Percentiles rank a stretch among this genome's conserved stretches.
Evolutionary conservation across 2,329 filamentous ascomycete genomes (phyloP).

Genomic region (Fusarium armeniacum): DNA sequence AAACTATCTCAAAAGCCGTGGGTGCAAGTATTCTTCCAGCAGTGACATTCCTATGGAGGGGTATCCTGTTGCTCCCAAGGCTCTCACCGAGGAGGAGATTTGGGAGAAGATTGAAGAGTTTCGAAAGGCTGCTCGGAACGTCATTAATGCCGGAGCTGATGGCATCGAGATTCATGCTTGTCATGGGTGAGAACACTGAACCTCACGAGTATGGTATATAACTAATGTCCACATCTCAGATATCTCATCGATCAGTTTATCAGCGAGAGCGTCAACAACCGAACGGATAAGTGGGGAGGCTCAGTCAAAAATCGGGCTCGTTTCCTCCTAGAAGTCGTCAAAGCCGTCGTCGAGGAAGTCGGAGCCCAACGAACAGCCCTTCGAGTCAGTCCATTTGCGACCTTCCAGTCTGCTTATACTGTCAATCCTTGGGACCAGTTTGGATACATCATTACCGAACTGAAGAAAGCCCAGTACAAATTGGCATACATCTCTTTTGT

Average conservation of each 20-base stretch:
- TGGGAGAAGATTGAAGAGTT: constrained; percentile 72
- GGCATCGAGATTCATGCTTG: constrained; percentile 73
- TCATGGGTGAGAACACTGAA: constrained; percentile 61
- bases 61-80: constrained; percentile 20
- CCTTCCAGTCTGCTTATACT: constrained; percentile 49
- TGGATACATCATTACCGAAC: constrained; percentile 46
- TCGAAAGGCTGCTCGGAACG: constrained; percentile 66
- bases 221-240: fast-evolving
- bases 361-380: constrained; percentile 67
- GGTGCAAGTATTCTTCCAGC: constrained; percentile 50
- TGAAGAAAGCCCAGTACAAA: constrained; percentile 48
- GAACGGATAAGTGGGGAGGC: constrained; percentile 69
- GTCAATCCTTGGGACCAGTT: constrained; percentile 51
- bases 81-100: constrained; percentile 75
- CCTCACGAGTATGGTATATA: fast-evolving
- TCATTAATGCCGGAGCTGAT: constrained; percentile 76
- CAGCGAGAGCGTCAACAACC: constrained; percentile 63
- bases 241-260: constrained; percentile 75
- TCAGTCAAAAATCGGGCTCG: constrained; percentile 67
- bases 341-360: constrained; percentile 58
- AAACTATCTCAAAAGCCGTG: constrained; percentile 40
- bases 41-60: constrained; percentile 46
- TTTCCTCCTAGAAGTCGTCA: constrained; percentile 64
- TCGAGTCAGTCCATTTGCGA: constrained; percentile 67
- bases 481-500: constrained; percentile 57